Base-by-base conservation (phyloP, 176 grass and related monocot species). In the Triticum turgidum region DNA sequence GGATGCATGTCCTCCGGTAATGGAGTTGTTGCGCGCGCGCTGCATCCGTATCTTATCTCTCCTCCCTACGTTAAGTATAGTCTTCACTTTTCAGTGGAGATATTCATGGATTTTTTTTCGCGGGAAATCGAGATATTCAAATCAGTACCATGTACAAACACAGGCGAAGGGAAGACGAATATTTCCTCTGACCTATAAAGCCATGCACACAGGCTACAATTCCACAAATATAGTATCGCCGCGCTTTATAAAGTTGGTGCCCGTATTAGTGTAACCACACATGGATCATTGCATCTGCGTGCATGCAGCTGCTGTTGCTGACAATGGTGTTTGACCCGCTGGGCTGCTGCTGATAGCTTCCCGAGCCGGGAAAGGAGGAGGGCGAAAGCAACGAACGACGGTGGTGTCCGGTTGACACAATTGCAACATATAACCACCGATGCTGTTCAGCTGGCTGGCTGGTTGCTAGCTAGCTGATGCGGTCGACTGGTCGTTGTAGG, bases 391-490 rank as follows among this genome's bases (percentile, higher is more conserved):
- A 82, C 44, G 11, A 44, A 44, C 9, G 18, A 11, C 17, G 75
- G 49, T 87, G 79, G n/a, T 49, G 61, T 87, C 76, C 80, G 42
- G 3, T 74, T 62, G 85, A 87, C 85, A 91, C 75, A 75, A 89
- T 12, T 9, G 49, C 17, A 39, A 10, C 45, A 79, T 8, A 51
- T 8, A 51, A 13, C 59, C 13, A 84, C 45, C 13, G 80, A 62
- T 81, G 69, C 47, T 67, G 5, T 47, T 87, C 65, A 91, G 89
- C 89, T 87, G 85, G 81, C 61, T 80, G 85, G 81, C 61, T 79
- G 80, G 88, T 41, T 59, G 89, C 85, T 79, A 70, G 85, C 69
- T 88, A 77, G 89, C 61, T 77, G 61, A 85, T 69, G 14, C 6
- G 52, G 52, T 56, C 14, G 49, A 5, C 49, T 6, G 21, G 35